Base-by-base conservation (phyloP, 169 alveolate species). In the Theileria equi region DNA sequence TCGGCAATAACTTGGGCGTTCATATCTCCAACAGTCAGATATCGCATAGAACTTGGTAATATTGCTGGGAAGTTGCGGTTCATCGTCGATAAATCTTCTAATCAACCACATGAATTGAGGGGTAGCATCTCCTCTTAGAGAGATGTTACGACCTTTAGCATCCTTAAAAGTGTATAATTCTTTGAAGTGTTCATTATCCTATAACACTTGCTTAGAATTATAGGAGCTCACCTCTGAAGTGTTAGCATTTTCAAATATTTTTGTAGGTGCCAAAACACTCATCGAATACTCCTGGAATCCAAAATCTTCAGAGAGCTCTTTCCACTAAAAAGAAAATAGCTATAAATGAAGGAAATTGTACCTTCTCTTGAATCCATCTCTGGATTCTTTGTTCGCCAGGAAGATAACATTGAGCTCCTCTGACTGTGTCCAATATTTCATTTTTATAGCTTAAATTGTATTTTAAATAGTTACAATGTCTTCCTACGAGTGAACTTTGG, bases 21-120 rank as follows among this genome's bases (percentile, higher is more conserved):
- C 86, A 58, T 77, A 77, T 7, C 86, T 38, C 86, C 86, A 77
- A 26, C 86, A 77, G 34, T 77, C 86, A 8, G 86, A 80, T 47
- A 66, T n/a, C 16, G 86, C 68, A 52, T 52, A 77, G 81, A 80
- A 77, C 71, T 67, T 77, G 10, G 48, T 29, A 5, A 26, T 21
- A 23, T 58, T 57, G 3, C 13, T 7, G 36, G 74, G 41, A 19
- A 16, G 44, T 11, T n/a, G 4, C 19, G 6, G 23, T 3, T 19
- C 23, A 8, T 5, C 35, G 26, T 1, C 47, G 23, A 31, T 17
- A 25, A 43, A n/a, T 32, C 49, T 49, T 21, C 44, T 17, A 43
- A 77, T 40, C 86, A 77, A 44, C 28, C 67, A 47, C 81, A 65
- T 66, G 52, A 77, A 77, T 62, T 77, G 86, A 1, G 86, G 86